These are phyloP conservation scores for Fusarium miscanthi DNA, from an alignment of 2,329 filamentous ascomycete species.

Conservation along the genomic window DNA sequence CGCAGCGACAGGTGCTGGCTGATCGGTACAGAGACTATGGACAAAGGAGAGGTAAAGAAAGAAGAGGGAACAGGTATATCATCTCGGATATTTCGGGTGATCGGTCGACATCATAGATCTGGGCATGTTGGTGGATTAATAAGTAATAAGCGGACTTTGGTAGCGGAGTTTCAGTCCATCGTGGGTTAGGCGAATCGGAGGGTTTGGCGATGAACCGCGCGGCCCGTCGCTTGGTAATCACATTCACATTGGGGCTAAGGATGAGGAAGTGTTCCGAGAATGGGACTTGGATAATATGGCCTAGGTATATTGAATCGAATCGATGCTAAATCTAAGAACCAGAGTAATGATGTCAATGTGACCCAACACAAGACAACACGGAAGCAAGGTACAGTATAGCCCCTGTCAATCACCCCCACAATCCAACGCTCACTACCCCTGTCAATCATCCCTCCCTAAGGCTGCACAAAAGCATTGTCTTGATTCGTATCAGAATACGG, in stretches of 20 bases:
- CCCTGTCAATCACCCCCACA: neutral
- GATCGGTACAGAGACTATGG: neutral
- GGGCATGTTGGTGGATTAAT: conserved; percentile 16
- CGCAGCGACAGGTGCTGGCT: neutral
- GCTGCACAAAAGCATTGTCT: neutral
- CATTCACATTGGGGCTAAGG: neutral
- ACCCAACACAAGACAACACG: neutral
- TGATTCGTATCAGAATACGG: too few species aligned
- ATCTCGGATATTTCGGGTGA: conserved; percentile 23
- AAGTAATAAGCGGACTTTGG: conserved; percentile 9
- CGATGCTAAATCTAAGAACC: too few species aligned
- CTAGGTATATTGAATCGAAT: too few species aligned
- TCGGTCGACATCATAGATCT: conserved; percentile 27
- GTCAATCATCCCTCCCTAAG: neutral
- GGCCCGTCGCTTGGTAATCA: conserved; percentile 7
- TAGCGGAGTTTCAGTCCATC: conserved; percentile 21
- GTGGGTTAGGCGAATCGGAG: conserved; percentile 6
- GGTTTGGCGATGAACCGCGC: conserved; percentile 2
- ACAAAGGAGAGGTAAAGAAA: neutral
- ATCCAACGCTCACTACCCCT: neutral
- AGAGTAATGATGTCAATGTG: too few species aligned
- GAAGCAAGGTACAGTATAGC: neutral
- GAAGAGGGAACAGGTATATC: neutral
- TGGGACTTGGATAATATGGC: too few species aligned
- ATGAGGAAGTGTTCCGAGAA: too few species aligned